These are phyloP conservation scores for Ophiostoma montium DNA, from an alignment of 2,329 filamentous ascomycete species.

Conservation along the genomic window DNA sequence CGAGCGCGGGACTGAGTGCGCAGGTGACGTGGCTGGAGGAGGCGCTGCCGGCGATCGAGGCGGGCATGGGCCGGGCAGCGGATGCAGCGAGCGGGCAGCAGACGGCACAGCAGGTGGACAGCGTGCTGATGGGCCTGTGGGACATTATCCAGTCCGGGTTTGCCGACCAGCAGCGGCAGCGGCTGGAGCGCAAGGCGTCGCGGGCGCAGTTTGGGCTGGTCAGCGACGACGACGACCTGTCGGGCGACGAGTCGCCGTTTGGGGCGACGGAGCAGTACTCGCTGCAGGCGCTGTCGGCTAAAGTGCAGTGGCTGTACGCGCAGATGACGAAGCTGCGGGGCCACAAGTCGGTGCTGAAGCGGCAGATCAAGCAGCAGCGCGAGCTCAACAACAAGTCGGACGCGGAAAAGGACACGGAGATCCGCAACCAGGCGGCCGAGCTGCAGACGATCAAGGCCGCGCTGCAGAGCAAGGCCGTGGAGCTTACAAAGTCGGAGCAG, in stretches of 20 bases:
- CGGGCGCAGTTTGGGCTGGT: slow-evolving; percentile 42
- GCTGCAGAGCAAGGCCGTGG: slow-evolving; percentile 40
- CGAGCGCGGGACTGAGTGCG: slow-evolving; percentile 44
- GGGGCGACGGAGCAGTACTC: slow-evolving; percentile 51
- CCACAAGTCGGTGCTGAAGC: slow-evolving; percentile 76
- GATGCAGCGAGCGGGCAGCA: slow-evolving; percentile 23
- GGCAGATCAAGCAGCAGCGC: slow-evolving; percentile 90
- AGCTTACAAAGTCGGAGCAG: slow-evolving; percentile 29
- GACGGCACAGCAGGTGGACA: slow-evolving; percentile 41
- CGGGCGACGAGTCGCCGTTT: slow-evolving; percentile 43
- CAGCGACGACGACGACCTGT: slow-evolving; percentile 48
- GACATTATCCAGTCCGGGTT: slow-evolving; percentile 42
- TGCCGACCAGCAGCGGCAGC: slow-evolving; percentile 38
- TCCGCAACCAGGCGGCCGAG: slow-evolving; percentile 44
- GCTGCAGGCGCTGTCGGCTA: slow-evolving; percentile 59
- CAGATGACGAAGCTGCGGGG: slow-evolving; percentile 68
- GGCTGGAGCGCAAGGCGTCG: slow-evolving; percentile 36
- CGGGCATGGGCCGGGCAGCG: slow-evolving; percentile 25
- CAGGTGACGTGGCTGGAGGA: slow-evolving; percentile 58
- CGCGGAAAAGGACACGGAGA: slow-evolving; percentile 49
- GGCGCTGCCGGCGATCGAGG: slow-evolving; percentile 36
- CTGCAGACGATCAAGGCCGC: slow-evolving; percentile 47
- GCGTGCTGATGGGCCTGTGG: slow-evolving; percentile 40
- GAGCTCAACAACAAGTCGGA: slow-evolving; percentile 85
- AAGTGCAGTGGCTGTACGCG: slow-evolving; percentile 64